phyloP scores from a whole-genome alignment of 1,139 yeast species.

The Saccharomyces hybrid region DNA sequence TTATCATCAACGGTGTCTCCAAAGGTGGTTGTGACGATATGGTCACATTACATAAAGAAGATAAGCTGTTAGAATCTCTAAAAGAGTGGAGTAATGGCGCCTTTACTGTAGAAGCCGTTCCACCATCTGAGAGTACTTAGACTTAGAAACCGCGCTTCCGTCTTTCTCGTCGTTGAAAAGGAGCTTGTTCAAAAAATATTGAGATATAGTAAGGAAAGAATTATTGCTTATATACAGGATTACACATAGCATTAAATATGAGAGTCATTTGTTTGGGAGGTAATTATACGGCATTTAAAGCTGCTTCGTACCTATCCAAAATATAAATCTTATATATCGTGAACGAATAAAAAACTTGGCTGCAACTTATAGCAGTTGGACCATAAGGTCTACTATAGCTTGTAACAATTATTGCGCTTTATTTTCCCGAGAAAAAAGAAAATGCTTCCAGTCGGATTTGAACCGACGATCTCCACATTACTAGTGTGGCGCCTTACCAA shows the following conservation, averaged over 20 bases:
- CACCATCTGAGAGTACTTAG: neutral
- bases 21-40: constrained; percentile 78
- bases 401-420: neutral
- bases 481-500: constrained; percentile 36
- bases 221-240: neutral
- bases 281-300: neutral
- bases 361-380: neutral
- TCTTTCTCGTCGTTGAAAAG: neutral
- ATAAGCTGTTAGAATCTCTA: constrained; percentile 6
- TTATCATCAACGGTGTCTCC: constrained; percentile 50
- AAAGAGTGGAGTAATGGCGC: constrained; percentile 9
- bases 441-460: constrained; percentile 32
- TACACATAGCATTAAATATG: neutral
- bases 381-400: neutral
- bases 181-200: neutral
- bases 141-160: neutral
- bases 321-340: neutral
- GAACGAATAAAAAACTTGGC: neutral
- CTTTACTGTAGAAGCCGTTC: neutral
- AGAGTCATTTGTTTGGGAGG: neutral
- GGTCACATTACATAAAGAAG: constrained; percentile 42
- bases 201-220: neutral
- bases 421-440: neutral
- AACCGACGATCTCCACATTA: constrained; percentile 35
- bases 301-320: neutral